These are phyloP conservation scores for Emericellopsis cladophorae DNA, from an alignment of 2,329 filamentous ascomycete genomes.

Conservation along the genomic window DNA sequence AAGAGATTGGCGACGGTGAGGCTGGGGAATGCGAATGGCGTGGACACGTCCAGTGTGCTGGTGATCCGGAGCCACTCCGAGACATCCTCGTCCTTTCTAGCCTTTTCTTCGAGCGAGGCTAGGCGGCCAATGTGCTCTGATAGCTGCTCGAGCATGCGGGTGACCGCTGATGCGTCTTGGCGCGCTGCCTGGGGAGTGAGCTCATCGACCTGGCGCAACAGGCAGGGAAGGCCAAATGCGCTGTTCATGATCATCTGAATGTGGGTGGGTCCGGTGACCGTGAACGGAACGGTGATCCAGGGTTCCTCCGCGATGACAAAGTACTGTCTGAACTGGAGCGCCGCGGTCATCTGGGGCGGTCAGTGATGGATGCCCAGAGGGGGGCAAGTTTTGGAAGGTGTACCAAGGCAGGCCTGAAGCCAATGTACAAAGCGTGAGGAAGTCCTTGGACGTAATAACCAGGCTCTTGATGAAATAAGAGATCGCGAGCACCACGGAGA, in stretches of 20 bases:
- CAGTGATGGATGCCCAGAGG: neutral
- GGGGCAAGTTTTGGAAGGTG: neutral
- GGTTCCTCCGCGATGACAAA: conserved; percentile 13
- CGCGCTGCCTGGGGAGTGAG: conserved; percentile 2
- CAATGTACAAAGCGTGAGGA: conserved; percentile 18
- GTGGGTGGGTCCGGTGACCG: conserved; percentile 6
- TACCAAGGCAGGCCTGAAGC: conserved; percentile 19
- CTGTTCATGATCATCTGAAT: conserved; percentile 17
- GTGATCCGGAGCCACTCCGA: neutral
- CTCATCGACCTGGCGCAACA: conserved; percentile 16
- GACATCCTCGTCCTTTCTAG: neutral
- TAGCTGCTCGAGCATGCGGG: neutral
- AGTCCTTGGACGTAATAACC: conserved; percentile 12
- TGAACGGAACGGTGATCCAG: conserved; percentile 17
- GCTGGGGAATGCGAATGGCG: conserved; percentile 13
- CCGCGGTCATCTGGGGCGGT: conserved; percentile 13
- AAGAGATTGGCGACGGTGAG: conserved; percentile 17
- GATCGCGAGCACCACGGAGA: conserved; percentile 13
- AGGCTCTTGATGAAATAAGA: conserved; percentile 14
- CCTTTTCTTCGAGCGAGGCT: neutral
- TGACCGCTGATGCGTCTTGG: neutral
- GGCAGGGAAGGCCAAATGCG: conserved; percentile 7
- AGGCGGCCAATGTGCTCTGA: neutral
- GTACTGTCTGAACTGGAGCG: conserved; percentile 10
- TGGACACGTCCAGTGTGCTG: neutral